phyloP scores from a whole-genome alignment of 495 filamentous ascomycete species.

The Daldinia bambusicola region DNA sequence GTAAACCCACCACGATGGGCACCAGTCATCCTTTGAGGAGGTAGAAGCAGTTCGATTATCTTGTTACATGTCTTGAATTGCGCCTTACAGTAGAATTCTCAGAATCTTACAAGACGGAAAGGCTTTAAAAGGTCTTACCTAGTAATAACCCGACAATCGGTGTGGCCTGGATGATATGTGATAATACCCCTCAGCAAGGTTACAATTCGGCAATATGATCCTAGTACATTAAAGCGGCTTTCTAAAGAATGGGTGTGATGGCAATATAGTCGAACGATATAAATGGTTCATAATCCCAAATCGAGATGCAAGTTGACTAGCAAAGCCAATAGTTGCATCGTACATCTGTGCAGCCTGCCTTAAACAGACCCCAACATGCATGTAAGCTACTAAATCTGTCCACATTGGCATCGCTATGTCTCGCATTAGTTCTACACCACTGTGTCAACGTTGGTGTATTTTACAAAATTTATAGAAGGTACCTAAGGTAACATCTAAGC shows the following conservation, averaged over 20 bases:
- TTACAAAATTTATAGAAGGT: not conserved
- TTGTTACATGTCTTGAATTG: not conserved
- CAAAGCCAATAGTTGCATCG: constrained; percentile 15
- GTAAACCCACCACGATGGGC: constrained; percentile 27
- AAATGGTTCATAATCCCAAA: constrained; percentile 13
- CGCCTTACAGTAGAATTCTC: not conserved
- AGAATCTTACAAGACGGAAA: not conserved
- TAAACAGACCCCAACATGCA: constrained; percentile 36
- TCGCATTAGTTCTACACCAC: not conserved
- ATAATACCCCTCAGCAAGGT: constrained; percentile 37
- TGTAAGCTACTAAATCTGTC: not conserved
- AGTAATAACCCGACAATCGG: not conserved
- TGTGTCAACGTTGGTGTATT: not conserved
- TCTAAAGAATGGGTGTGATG: constrained; percentile 19
- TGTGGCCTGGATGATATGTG: not conserved
- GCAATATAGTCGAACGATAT: constrained; percentile 17
- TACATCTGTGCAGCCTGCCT: constrained; percentile 20
- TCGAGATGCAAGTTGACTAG: constrained; percentile 34
- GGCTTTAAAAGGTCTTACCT: not conserved
- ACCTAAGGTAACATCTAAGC: too few species aligned
- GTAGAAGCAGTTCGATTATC: not conserved
- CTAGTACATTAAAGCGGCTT: not conserved
- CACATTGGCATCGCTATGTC: not conserved
- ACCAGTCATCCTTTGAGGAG: not conserved
- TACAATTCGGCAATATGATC: constrained; percentile 14